Conservation (phyloP, 371 early-diverging fungal genomes). For the Mortierella sp. region DNA sequence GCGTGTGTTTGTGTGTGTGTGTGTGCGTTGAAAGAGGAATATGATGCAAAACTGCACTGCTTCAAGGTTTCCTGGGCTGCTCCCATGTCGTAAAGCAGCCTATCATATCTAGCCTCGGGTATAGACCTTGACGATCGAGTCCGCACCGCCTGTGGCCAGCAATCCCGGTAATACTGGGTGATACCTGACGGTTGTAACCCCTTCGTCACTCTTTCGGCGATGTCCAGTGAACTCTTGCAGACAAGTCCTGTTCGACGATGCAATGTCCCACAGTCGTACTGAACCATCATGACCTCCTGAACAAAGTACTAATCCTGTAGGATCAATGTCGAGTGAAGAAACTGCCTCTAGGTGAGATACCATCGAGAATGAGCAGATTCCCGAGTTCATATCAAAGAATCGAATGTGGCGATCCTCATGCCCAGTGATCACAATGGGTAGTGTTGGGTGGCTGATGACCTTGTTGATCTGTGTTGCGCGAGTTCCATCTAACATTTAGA, state of each 20-base stretch:
- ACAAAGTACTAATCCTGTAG: conserved; percentile 72
- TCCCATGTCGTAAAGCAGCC: no score
- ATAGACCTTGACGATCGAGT: conserved; percentile 75
- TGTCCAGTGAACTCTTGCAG: conserved; percentile 84
- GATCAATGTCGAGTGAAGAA: conserved; percentile 74
- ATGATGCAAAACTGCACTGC: no score
- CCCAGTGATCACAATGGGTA: conserved; percentile 77
- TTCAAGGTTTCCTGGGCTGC: no score
- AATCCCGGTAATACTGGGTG: conserved; percentile 67
- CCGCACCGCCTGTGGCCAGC: conserved; percentile 84
- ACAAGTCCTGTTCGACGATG: conserved; percentile 64
- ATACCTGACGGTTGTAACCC: conserved; percentile 74
- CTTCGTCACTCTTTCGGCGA: conserved; percentile 80
- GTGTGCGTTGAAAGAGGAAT: no score
- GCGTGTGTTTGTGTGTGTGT: no score
- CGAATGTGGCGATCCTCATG: conserved; percentile 84
- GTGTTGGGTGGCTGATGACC: conserved; percentile 78
- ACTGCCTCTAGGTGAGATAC: conserved; percentile 56
- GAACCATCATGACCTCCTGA: conserved; percentile 89
- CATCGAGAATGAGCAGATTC: conserved; percentile 38
- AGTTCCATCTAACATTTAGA: conserved; percentile 64
- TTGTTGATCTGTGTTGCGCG: conserved; percentile 80
- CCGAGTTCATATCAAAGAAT: conserved; percentile 74
- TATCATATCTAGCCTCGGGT: conserved; percentile 12
- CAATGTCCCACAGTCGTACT: conserved; percentile 83